Percentiles rank a stretch among this genome's conserved stretches.
These are phyloP conservation scores for Vitis labrusca DNA, from an alignment of 164 flowering plant genomes.

Conservation along the genomic window DNA sequence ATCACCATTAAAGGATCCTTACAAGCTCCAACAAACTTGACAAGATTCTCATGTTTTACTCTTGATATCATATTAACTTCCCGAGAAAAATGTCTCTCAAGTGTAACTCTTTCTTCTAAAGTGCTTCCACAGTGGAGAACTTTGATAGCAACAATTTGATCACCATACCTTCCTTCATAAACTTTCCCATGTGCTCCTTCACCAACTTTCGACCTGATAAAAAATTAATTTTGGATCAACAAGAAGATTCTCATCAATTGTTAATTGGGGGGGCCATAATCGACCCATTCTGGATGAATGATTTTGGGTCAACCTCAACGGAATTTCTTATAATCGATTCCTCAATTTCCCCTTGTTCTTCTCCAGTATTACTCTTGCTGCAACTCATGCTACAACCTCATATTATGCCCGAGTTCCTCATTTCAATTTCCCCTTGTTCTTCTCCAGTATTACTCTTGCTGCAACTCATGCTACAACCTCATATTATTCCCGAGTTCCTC, in stretches of 20 bases:
- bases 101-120: slow-evolving; percentile 60
- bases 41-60: slow-evolving; percentile 89
- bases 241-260: slow-evolving; percentile 61
- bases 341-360: slow-evolving; percentile 23
- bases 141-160: slow-evolving; percentile 73
- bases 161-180: slow-evolving; percentile 75
- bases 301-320: slow-evolving; percentile 13
- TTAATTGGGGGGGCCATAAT: slow-evolving; percentile 23
- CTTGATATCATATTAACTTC: slow-evolving; percentile 93
- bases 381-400: slow-evolving; percentile 56
- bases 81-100: slow-evolving; percentile 77
- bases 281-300: slow-evolving; percentile 36
- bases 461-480: too few relatives aligned
- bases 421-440: too few relatives aligned
- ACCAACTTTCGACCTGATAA: slow-evolving; percentile 77
- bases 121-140: slow-evolving; percentile 74
- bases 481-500: too few relatives aligned
- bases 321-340: slow-evolving; percentile 14
- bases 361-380: slow-evolving; percentile 24
- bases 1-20: slow-evolving; percentile 92
- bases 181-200: slow-evolving; percentile 97
- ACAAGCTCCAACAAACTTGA: slow-evolving; percentile 95
- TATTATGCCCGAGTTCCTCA: slow-evolving; percentile 27
- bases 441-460: too few relatives aligned
- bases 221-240: slow-evolving; percentile 71